phyloP scores from a whole-genome alignment of 768 basidiomycete species.

The Lentinula boryana region DNA sequence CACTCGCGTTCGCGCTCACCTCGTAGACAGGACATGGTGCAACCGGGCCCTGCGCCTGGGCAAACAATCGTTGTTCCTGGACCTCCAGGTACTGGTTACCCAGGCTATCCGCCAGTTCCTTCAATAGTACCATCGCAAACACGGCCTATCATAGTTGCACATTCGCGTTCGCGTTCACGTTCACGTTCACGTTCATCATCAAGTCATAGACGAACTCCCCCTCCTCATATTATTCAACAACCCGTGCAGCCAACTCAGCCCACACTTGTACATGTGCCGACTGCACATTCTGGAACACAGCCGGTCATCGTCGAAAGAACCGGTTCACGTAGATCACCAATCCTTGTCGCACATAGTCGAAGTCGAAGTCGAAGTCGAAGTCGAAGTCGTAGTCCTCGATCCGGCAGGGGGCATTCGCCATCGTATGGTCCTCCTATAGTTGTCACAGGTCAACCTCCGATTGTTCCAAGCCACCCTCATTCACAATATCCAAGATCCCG shows the following conservation, averaged over 20 bases:
- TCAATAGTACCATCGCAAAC: neutral
- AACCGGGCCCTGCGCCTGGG: neutral
- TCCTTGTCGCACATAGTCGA: conserved; percentile 8
- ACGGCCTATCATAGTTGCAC: neutral
- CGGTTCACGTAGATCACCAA: neutral
- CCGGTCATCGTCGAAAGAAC: neutral
- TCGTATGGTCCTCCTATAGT: neutral
- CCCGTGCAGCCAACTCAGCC: neutral
- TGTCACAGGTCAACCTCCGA: neutral
- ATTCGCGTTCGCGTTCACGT: neutral
- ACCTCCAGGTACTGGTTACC: neutral
- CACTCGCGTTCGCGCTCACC: conserved; percentile 11
- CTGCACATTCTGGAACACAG: neutral
- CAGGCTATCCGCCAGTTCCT: neutral
- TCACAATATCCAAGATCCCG: neutral
- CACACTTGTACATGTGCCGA: neutral
- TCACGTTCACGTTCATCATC: neutral
- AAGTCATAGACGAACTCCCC: neutral
- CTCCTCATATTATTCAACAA: neutral
- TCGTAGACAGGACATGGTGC: neutral
- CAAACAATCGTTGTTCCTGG: neutral
- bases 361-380: conserved; percentile 14
- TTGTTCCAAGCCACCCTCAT: neutral
- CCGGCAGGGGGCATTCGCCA: neutral
- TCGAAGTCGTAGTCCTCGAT: conserved; percentile 13